phyloP scores from a whole-genome alignment of 495 filamentous ascomycete species.

The Immersiella caudata region DNA sequence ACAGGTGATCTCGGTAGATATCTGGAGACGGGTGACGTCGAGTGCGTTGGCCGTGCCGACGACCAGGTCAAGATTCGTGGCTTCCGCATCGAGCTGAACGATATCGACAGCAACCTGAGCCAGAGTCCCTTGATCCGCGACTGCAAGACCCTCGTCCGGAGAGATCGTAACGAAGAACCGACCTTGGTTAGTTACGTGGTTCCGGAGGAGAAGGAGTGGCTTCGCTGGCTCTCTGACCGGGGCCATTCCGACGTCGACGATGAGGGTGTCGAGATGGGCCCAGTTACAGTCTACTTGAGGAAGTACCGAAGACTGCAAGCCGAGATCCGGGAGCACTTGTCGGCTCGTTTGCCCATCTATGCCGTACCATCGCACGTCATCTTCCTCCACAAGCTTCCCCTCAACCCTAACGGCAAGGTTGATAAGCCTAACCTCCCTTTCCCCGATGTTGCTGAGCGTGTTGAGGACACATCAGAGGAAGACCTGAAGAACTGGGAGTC shows the following conservation, averaged over 20 bases:
- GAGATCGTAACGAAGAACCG: conserved; percentile 89
- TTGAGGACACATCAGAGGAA: conserved; percentile 63
- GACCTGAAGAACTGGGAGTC: conserved; percentile 69
- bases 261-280: conserved; percentile 49
- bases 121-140: conserved; percentile 80
- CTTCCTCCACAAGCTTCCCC: conserved; percentile 74
- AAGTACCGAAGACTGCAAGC: conserved; percentile 67
- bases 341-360: conserved; percentile 74
- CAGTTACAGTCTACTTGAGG: conserved; percentile 56
- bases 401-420: conserved; percentile 95
- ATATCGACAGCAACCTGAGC: conserved; percentile 85
- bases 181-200: conserved; percentile 91
- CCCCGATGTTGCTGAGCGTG: conserved; percentile 66
- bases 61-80: conserved; percentile 95
- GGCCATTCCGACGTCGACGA: conserved; percentile 54
- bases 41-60: conserved; percentile 78
- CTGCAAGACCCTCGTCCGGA: conserved; percentile 81
- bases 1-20: conserved; percentile 82
- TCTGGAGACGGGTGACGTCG: conserved; percentile 71
- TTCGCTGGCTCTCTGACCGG: conserved; percentile 62
- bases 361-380: conserved; percentile 82
- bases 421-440: conserved; percentile 91
- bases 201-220: conserved; percentile 75
- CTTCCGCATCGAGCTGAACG: conserved; percentile 92
- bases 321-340: conserved; percentile 74